These are phyloP conservation scores for Psilocybe sp. DNA, from an alignment of 768 basidiomycete species.

Conservation along the genomic window DNA sequence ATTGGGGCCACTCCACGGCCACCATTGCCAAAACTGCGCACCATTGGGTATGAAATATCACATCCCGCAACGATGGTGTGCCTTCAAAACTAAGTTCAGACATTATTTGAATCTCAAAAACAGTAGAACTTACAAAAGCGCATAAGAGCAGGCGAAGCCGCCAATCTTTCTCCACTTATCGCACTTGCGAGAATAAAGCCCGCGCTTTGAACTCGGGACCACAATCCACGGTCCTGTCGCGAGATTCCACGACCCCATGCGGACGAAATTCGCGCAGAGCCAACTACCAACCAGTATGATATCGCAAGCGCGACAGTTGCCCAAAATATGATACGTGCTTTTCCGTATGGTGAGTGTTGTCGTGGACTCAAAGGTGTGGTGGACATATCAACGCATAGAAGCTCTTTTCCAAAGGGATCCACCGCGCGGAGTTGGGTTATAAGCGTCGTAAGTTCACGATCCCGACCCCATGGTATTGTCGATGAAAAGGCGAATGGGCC, in stretches of 20 bases:
- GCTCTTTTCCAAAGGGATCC: conserved; percentile 78
- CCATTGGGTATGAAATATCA: conserved; percentile 94
- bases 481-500: conserved; percentile 84
- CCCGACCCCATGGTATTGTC: conserved; percentile 59
- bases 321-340: conserved; percentile 70
- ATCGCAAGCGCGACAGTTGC: conserved; percentile 68
- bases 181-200: conserved; percentile 92
- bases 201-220: conserved; percentile 75
- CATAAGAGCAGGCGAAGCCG: conserved; percentile 81
- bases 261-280: conserved; percentile 75
- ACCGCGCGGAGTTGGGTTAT: conserved; percentile 84
- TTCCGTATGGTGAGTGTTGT: conserved; percentile 61
- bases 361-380: conserved; percentile 74
- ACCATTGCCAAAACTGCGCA: conserved; percentile 87
- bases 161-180: conserved; percentile 86
- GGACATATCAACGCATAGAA: conserved; percentile 76
- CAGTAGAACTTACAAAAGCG: conserved; percentile 69
- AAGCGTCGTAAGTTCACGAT: conserved; percentile 79
- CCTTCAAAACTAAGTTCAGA: conserved; percentile 39
- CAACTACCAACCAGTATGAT: conserved; percentile 80
- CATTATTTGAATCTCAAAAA: conserved; percentile 1
- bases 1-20: conserved; percentile 92
- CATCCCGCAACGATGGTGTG: conserved; percentile 89
- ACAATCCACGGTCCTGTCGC: conserved; percentile 56
- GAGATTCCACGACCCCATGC: conserved; percentile 79